Evolutionary conservation across 768 basidiomycete genomes (phyloP), one percentile per base, ranked within the genome.

Genomic region (Termitomyces sp.): DNA sequence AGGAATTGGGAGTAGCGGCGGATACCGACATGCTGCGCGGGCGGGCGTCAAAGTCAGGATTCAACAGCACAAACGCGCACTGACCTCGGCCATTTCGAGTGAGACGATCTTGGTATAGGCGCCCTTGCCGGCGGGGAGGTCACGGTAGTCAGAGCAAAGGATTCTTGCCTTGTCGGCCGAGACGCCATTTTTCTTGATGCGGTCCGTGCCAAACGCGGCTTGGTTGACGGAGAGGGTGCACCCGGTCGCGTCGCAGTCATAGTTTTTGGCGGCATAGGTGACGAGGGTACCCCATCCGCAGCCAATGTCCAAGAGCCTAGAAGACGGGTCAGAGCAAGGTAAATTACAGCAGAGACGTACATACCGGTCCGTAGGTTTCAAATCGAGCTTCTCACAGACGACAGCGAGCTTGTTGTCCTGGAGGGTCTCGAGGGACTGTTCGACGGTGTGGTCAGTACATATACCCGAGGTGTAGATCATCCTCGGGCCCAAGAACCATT

Each of bases 381-480:
- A 83, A 70, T 90, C 80, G 55, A 99, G 84, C 73, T 98, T 99
- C 66, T 87, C 90, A 75, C 97, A 98, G 20, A 99, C 96, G 58
- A 97, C 74, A 16, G 88, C 86, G 55, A 99, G 87, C 72, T 99
- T 98, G 82, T 98, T 99, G 73, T 98, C 96, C 77, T 99, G 97
- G 10, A 99, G 84, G 63, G 94, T 80, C 70, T 98, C 96, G 48
- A 99, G 81, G 13, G 92, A 86, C 71, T 98, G 89, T 61, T 87
- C 78, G 43, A 77, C 74, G 62, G 82, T 81, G 58, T 88, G 74
- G 68, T 90, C 85, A 26, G 76, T 75, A 56, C 98, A 81, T 53
- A 99, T 79, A 62, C 97, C 97, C 28, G 92, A 95, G 12, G 97
- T 99, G 72, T 98, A 99, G 69, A 99, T 85, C 96, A 97, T 97